Percentiles rank a stretch among this genome's conserved stretches.
Conservation (phyloP, 345 rosid species). For the Euphorbia pulcherrima region DNA sequence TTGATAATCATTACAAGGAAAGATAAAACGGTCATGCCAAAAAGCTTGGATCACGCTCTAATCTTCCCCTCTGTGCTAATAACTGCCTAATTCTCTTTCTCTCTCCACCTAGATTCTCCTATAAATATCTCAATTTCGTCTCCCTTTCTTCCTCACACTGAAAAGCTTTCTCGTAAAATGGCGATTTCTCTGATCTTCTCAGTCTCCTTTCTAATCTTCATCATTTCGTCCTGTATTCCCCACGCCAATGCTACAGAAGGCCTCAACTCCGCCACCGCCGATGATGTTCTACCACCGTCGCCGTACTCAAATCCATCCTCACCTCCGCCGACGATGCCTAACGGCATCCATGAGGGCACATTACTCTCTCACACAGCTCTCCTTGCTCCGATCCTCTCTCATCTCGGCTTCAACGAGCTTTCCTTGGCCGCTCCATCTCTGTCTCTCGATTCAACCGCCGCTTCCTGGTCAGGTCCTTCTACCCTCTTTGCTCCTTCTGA, state of each 20-base stretch:
- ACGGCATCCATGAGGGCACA: conserved; percentile 24
- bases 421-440: conserved; percentile 50
- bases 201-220: conserved; percentile 12
- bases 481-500: conserved; percentile 65
- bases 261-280: conserved; percentile 5
- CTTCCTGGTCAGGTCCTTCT: conserved; percentile 56
- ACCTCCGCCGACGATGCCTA: conserved; percentile 3
- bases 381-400: conserved; percentile 49
- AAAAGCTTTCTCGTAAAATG: no score
- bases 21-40: no score
- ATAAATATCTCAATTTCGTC: conserved; percentile 5
- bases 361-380: conserved; percentile 33
- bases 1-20: no score
- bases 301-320: conserved; percentile 6
- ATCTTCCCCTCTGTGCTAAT: no score
- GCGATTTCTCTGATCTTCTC: conserved; percentile 13
- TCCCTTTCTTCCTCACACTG: background rate
- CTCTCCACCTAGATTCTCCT: background rate
- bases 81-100: no score
- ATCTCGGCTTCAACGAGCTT: conserved; percentile 61
- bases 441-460: conserved; percentile 30
- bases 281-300: conserved; percentile 9
- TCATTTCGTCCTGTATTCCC: conserved; percentile 13
- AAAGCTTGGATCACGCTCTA: no score
- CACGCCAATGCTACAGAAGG: conserved; percentile 6